Evolutionary conservation across 805 yeast species (phyloP).

Genomic region (Saccharomycopsis lassenensis): DNA sequence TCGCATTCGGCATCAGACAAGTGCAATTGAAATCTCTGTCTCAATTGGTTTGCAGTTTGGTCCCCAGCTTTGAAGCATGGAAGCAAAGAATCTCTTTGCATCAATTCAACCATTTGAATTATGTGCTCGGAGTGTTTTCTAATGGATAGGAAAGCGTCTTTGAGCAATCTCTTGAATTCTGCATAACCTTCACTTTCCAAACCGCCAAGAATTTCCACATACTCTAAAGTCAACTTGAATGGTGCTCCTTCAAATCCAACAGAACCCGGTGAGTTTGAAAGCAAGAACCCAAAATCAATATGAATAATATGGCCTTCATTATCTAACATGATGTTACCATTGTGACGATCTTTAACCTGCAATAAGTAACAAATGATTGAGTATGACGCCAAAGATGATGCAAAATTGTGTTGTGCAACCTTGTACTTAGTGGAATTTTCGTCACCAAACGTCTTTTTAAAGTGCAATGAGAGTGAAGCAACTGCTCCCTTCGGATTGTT

Average conservation of each 20-base stretch:
- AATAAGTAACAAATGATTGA: conserved; percentile 81
- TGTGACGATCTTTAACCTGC: conserved; percentile 93
- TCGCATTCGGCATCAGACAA: conserved; percentile 64
- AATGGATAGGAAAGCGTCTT: conserved; percentile 62
- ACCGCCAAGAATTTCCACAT: conserved; percentile 84
- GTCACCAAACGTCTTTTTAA: conserved; percentile 62
- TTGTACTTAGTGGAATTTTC: conserved; percentile 42
- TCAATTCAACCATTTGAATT: conserved; percentile 76
- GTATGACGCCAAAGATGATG: conserved; percentile 80
- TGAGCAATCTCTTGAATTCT: conserved; percentile 51
- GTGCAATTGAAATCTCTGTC: conserved; percentile 74
- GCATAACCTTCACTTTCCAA: conserved; percentile 46
- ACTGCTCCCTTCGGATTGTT: conserved; percentile 62
- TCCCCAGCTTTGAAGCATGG: conserved; percentile 91
- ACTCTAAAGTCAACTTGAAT: conserved; percentile 83
- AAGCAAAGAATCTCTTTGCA: conserved; percentile 82
- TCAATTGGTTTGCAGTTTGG: conserved; percentile 65
- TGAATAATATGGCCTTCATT: conserved; percentile 91
- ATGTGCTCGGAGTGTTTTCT: conserved; percentile 66
- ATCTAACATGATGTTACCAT: conserved; percentile 95
- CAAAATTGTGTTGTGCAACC: conserved; percentile 77
- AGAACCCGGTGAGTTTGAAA: conserved; percentile 93
- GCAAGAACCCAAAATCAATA: conserved; percentile 89
- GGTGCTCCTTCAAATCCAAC: conserved; percentile 98
- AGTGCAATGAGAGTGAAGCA: conserved; percentile 71